Conservation (phyloP, 257 asterid species). For the Penstemon barbatus region DNA sequence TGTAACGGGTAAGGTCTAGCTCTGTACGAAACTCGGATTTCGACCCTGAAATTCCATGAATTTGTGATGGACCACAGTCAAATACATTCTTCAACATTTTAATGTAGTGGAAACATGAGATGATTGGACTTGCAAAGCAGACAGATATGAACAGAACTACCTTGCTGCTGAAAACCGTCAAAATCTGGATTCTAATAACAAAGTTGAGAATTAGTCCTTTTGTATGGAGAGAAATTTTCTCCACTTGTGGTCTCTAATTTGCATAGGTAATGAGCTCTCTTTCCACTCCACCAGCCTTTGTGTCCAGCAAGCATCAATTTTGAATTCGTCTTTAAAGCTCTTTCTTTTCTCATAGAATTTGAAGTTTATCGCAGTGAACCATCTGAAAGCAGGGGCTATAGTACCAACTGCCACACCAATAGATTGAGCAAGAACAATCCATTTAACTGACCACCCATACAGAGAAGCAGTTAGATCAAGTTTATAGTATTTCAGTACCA, state of each 20-base stretch:
- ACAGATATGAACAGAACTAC: slow-evolving; percentile 31
- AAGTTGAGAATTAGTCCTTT: slow-evolving; percentile 33
- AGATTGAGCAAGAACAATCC: slow-evolving; percentile 35
- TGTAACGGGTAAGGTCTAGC: slow-evolving; percentile 31
- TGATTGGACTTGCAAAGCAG: slow-evolving; percentile 21
- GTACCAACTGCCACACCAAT: slow-evolving; percentile 39
- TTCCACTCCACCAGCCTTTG: slow-evolving; percentile 54
- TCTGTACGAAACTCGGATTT: neutral
- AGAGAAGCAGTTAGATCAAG: slow-evolving; percentile 10
- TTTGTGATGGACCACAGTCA: slow-evolving; percentile 10
- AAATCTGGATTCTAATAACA: slow-evolving; percentile 34
- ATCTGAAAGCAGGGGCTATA: slow-evolving; percentile 41
- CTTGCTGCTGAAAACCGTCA: slow-evolving; percentile 39
- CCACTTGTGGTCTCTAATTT: slow-evolving; percentile 29
- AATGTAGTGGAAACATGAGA: slow-evolving; percentile 9
- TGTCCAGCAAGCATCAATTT: slow-evolving; percentile 44
- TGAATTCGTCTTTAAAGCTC: slow-evolving; percentile 18
- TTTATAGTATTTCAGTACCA: slow-evolving; percentile 3
- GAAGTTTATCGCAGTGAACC: slow-evolving; percentile 28
- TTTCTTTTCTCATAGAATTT: slow-evolving; percentile 14
- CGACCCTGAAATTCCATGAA: slow-evolving; percentile 10
- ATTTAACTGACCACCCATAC: slow-evolving; percentile 43
- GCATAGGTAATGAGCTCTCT: slow-evolving; percentile 30
- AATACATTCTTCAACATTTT: slow-evolving; percentile 16
- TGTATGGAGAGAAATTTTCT: slow-evolving; percentile 30